Evolutionary conservation across 805 yeast genomes (phyloP).

Genomic region (Starmerella sirachaensis): DNA sequence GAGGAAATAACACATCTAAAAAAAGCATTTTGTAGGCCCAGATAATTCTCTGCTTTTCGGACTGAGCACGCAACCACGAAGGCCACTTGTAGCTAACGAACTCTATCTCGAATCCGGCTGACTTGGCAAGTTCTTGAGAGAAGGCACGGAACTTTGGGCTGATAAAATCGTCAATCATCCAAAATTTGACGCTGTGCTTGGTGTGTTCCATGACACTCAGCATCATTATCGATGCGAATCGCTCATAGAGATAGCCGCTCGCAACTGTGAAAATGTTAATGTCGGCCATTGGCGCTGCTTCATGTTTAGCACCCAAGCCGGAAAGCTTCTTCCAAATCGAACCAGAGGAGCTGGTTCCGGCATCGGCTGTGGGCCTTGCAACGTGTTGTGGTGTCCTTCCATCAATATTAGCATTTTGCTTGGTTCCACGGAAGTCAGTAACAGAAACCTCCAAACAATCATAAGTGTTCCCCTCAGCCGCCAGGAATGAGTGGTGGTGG

Average conservation of each 20-base stretch:
- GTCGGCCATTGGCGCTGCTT: slow-evolving; percentile 39
- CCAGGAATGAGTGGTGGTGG: slow-evolving; percentile 1
- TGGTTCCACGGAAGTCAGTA: background rate
- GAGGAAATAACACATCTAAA: slow-evolving; percentile 79
- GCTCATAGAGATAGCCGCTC: slow-evolving; percentile 68
- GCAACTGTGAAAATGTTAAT: slow-evolving; percentile 75
- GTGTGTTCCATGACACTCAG: slow-evolving; percentile 60
- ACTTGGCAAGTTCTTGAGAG: slow-evolving; percentile 46
- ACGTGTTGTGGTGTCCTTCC: background rate
- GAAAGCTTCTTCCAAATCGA: slow-evolving; percentile 4
- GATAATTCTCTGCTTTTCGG: slow-evolving; percentile 63
- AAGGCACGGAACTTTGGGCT: slow-evolving; percentile 54
- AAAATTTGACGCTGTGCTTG: slow-evolving; percentile 57
- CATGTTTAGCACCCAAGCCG: background rate
- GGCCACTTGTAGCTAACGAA: slow-evolving; percentile 90
- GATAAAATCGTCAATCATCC: slow-evolving; percentile 76
- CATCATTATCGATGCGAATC: slow-evolving; percentile 66
- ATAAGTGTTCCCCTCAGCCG: background rate
- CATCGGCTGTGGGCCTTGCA: too few relatives aligned
- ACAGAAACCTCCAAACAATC: slow-evolving; percentile 7
- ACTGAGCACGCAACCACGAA: slow-evolving; percentile 66
- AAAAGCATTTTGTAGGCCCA: slow-evolving; percentile 86
- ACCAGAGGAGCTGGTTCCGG: background rate
- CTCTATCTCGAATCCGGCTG: slow-evolving; percentile 58
- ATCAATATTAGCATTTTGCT: background rate